Base-by-base conservation (phyloP, 345 rosid genomes). In the Populus nigra region DNA sequence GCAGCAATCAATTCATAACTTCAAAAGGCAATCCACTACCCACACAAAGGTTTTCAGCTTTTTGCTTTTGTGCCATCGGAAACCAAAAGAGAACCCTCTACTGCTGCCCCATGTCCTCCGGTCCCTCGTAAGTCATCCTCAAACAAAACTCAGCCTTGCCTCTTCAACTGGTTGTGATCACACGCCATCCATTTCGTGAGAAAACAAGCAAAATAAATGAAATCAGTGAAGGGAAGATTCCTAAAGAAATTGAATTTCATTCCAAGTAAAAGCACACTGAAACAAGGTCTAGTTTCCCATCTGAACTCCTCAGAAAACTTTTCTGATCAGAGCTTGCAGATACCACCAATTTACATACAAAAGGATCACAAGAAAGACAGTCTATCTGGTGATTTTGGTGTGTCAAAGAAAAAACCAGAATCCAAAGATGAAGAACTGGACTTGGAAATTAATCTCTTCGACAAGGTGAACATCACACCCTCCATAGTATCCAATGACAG, bases 201-300 rank as follows among this genome's bases (percentile, higher is more conserved):
- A 68, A 84, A 69, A 69, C 49, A 53, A 73, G 38, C 61, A 10
- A 5, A 45, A 74, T 69, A 75, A 33, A 88, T 92, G 97, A 90
- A 87, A 67, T 87, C 88, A 80, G 83, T 88, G 88, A 91, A 86
- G 78, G 98, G 87, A 68, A 88, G 88, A 77, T 68, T 94, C 71
- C 75, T 91, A 20, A 93, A 86, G 88, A 94, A 87, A 65, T 78
- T 93, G 65, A 89, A 83, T 17, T 72, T 89, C 72, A 74, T 88
- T 79, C 88, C 92, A 45, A 73, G 87, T 13, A 66, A 84, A 83
- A 75, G 45, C 75, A 27, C 87, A 27, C 68, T 86, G 65, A 88
- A 86, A 87, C 87, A 84, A 69, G 84, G 91, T 73, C 76, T 89
- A 27, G 73, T 85, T 65, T 83, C 77, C 77, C 88, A 86, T 41